Percentiles rank a stretch among this genome's conserved stretches.
Evolutionary conservation across 1,139 yeast genomes (phyloP).

Genomic region (Debaryomyces fabryi): DNA sequence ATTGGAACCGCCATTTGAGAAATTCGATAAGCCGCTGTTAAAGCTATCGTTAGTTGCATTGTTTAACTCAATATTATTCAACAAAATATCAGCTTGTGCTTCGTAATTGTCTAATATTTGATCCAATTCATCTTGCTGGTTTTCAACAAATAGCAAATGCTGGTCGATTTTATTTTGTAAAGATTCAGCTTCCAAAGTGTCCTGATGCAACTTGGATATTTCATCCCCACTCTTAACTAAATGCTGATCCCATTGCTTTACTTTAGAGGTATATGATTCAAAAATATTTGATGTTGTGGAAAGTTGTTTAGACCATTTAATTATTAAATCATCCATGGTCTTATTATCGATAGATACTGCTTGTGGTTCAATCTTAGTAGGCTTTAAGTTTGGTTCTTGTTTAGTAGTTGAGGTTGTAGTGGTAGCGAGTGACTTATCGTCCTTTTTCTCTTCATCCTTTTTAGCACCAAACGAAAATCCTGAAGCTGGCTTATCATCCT

Average conservation of each 20-base stretch:
- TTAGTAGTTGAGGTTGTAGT: slow-evolving; percentile 21
- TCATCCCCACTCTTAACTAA: slow-evolving; percentile 85
- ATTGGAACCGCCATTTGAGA: slow-evolving; percentile 11
- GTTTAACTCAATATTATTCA: slow-evolving; percentile 44
- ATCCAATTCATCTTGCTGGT: slow-evolving; percentile 92
- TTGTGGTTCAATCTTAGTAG: slow-evolving; percentile 59
- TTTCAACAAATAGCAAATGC: slow-evolving; percentile 79
- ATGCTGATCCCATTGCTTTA: slow-evolving; percentile 83
- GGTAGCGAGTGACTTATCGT: slow-evolving; percentile 7
- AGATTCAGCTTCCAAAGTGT: slow-evolving; percentile 81
- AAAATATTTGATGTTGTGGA: slow-evolving; percentile 74
- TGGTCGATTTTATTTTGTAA: slow-evolving; percentile 87
- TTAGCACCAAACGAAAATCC: slow-evolving; percentile 28
- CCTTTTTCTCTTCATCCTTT: slow-evolving; percentile 24
- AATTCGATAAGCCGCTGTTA: slow-evolving; percentile 5
- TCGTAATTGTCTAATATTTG: slow-evolving; percentile 82
- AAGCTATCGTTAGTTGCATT: slow-evolving; percentile 14
- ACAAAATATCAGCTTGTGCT: slow-evolving; percentile 70
- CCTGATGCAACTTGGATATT: slow-evolving; percentile 75
- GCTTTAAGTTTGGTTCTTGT: slow-evolving; percentile 38
- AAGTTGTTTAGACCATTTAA: slow-evolving; percentile 90
- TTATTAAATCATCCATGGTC: slow-evolving; percentile 87
- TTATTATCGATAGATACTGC: slow-evolving; percentile 85
- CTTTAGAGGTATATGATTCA: slow-evolving; percentile 72
- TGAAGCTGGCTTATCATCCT: slow-evolving; percentile 22